Base-by-base conservation (phyloP, 257 asterid genomes). In the Nicotiana paniculata region DNA sequence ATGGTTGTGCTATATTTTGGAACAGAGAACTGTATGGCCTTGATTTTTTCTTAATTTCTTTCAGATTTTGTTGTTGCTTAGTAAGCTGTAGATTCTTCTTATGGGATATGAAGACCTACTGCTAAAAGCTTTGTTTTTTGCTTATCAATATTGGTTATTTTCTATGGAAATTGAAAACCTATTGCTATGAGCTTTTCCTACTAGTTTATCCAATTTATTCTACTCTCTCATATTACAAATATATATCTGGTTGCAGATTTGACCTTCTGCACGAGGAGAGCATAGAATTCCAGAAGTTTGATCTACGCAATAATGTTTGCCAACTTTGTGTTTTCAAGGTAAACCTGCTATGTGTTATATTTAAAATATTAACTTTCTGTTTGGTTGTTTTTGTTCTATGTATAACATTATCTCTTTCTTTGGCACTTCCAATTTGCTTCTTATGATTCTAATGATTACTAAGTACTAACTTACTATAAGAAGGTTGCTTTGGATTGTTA, bases 1-100 rank as follows among this genome's bases (percentile, higher is more conserved):
- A 95, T 89, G 98, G 98, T 12, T 95, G 98, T 82, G 93, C 97
- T 18, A 87, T 92, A 83, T 93, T 95, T 83, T 95, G 98, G 98
- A 90, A 88, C 81, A 43, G 82, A 0, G 82, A 95, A 70, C 84
- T 86, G 98, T 94, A 93, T 85, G 93, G 82, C 76, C 83, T 86
- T 79, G 70, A 75, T 28, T 76, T 72, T 72, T 72, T 57, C 66
- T 63, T 83, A 81, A 54, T 12, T 65, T 62, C 58, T 77, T 43
- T 72, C 16, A 21, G 53, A 17, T 67, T 57, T 5, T 59, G 4
- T 8, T 53, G 58, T 37, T 9, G 16, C 21, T 61, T 63, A 13
- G 43, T 37, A 28, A 35, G 43, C 82, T 79, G 26, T 65, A 11
- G 74, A 72, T 37, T 63, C 43, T 61, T 63, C 9, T 46, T 4